Evolutionary conservation across 305 asterid genomes (phyloP), one percentile per base, ranked within the genome.

Genomic region (Solanum hybrid): DNA sequence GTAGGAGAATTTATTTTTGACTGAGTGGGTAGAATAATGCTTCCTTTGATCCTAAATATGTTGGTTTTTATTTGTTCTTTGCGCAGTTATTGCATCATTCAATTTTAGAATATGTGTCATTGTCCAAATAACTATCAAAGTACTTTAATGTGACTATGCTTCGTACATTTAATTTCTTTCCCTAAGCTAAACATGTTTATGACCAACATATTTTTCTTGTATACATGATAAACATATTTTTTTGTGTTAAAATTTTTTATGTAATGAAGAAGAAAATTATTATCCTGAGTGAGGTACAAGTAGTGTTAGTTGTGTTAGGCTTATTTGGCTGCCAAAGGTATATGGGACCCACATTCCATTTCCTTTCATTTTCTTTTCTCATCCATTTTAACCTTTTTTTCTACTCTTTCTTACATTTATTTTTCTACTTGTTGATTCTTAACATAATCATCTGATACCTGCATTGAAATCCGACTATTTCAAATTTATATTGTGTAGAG

Each of bases 251-350:
- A 93, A 92, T 67, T 74, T 92, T 36, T 89, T 91, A 34, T 93
- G 95, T 31, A 92, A 91, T 69, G 91, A 92, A 12, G 94, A 93
- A 89, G 94, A 93, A 51, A 51, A 14, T 5, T 4, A 13, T 46
- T 46, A 5, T 46, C 22, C 7, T 14, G 61, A 46, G 20, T 46
- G 22, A 14, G 64, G 22, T 51, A 51, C 64, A 51, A 51, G 22
- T 51, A 51, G 22, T 51, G 64, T 14, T 51, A 51, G 64, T 16
- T 51, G 64, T 51, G 20, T 51, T 8, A 51, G 22, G 22, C 22
- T 51, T 51, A 51, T 51, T 51, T 51, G 64, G 64, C 22, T 51
- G 22, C 64, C 64, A 51, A 51, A 51, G 64, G 64, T 14, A 14
- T 51, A 51, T 51, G 22, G 22, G 22, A 51, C 22, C 64, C 3